phyloP scores from a whole-genome alignment of 2,329 filamentous ascomycete species.

The Fusarium clavum region DNA sequence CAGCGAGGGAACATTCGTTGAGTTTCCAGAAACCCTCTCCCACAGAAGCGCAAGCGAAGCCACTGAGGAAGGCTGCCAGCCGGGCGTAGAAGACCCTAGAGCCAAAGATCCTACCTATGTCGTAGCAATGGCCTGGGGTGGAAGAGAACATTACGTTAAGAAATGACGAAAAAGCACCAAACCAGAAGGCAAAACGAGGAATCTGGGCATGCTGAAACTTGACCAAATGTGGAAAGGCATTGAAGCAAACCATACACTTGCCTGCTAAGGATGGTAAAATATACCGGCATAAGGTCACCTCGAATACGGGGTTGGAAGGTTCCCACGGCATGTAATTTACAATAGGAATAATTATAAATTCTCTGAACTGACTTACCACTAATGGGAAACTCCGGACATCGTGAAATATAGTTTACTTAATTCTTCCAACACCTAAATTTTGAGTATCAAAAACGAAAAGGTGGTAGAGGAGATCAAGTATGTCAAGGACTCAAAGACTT shows the following conservation, averaged over 20 bases:
- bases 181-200: background rate
- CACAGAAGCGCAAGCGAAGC: background rate
- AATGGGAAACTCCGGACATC: accelerated
- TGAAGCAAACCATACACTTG: too few relatives aligned
- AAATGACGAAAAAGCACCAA: background rate
- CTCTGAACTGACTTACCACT: background rate
- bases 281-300: too few relatives aligned
- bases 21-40: background rate
- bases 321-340: background rate
- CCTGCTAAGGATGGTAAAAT: too few relatives aligned
- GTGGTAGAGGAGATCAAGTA: too few relatives aligned
- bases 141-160: background rate
- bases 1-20: background rate
- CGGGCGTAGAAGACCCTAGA: background rate
- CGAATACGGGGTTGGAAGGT: too few relatives aligned
- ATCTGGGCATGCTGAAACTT: background rate
- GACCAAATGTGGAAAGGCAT: too few relatives aligned
- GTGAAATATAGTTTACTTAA: background rate
- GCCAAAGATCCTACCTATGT: background rate
- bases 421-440: accelerated
- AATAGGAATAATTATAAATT: too few relatives aligned
- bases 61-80: background rate
- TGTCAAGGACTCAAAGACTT: background rate
- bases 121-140: background rate
- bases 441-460: background rate